A percentile compares a stretch with the other conserved stretches of the same genome.
Evolutionary conservation across 2,329 filamentous ascomycete species (phyloP).

Genomic region (Alternaria infectoria): DNA sequence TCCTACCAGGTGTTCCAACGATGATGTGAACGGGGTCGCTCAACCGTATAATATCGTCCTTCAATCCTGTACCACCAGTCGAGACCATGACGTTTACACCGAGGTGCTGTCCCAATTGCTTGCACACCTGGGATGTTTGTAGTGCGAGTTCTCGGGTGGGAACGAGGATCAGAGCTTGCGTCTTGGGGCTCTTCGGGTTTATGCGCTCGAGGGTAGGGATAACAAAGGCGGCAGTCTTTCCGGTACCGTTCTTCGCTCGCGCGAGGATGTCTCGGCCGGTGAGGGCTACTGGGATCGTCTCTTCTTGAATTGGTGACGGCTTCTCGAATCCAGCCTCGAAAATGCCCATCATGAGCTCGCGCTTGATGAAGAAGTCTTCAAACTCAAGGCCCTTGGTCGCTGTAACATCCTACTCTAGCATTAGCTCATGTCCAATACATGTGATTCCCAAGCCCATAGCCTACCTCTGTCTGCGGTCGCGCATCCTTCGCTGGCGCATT

Average conservation of each 20-base stretch:
- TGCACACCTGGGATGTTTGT: constrained; percentile 99
- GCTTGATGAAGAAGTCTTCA: constrained; percentile 94
- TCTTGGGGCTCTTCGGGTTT: constrained; percentile 95
- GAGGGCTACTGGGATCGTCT: constrained; percentile 94
- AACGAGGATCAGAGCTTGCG: constrained; percentile 94
- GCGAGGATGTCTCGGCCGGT: constrained; percentile 95
- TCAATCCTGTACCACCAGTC: constrained; percentile 91
- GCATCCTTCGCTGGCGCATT: constrained; percentile 76
- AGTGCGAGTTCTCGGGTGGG: constrained; percentile 96
- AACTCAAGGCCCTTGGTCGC: constrained; percentile 98
- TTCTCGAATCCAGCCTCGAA: constrained; percentile 99
- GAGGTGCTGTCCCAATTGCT: constrained; percentile 95
- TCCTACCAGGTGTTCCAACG: constrained; percentile 94
- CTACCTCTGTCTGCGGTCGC: constrained; percentile 81
- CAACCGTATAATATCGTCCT: constrained; percentile 95
- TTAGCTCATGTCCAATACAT: constrained; percentile 4
- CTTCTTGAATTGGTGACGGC: constrained; percentile 98
- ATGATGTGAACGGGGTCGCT: constrained; percentile 96
- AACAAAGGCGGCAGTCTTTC: constrained; percentile 97
- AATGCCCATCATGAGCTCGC: constrained; percentile 97
- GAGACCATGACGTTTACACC: constrained; percentile 99
- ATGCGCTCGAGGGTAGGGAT: constrained; percentile 95
- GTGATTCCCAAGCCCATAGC: constrained; percentile 11
- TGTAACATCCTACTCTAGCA: constrained; percentile 81
- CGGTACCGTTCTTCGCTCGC: constrained; percentile 96